Evolutionary conservation across 2,329 filamentous ascomycete species (phyloP).

Genomic region (Teratosphaeriaceae sp.): DNA sequence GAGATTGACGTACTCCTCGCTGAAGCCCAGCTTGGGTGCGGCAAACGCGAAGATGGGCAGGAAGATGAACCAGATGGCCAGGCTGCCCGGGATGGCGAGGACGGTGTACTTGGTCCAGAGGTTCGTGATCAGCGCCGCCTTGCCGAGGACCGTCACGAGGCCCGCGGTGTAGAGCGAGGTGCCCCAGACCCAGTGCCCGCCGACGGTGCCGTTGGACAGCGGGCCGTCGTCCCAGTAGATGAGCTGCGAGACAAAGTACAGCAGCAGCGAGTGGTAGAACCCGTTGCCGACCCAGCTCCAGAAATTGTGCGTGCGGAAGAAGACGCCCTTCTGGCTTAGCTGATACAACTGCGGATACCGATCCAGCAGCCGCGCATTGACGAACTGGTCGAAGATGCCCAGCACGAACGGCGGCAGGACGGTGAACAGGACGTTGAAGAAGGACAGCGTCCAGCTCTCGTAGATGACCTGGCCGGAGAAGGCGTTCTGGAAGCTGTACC

Average conservation of each 20-base stretch:
- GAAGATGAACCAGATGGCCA: constrained; percentile 87
- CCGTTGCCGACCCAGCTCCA: constrained; percentile 89
- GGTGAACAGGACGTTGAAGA: constrained; percentile 99
- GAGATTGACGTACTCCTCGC: constrained; percentile 76
- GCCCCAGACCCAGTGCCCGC: constrained; percentile 97
- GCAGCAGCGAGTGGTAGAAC: constrained; percentile 87
- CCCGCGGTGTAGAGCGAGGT: constrained; percentile 89
- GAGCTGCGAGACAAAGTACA: constrained; percentile 78
- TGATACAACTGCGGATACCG: constrained; percentile 94
- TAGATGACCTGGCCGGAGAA: constrained; percentile 98
- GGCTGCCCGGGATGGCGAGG: constrained; percentile 87
- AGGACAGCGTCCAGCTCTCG: constrained; percentile 98
- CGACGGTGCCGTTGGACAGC: constrained; percentile 69
- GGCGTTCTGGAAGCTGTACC: constrained; percentile 94
- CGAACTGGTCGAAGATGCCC: constrained; percentile 95
- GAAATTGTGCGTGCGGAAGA: constrained; percentile 91
- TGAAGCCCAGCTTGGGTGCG: constrained; percentile 75
- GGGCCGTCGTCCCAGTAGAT: constrained; percentile 79
- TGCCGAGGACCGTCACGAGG: constrained; percentile 88
- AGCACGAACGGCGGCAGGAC: constrained; percentile 88
- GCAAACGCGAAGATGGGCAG: constrained; percentile 81
- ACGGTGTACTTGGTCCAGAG: constrained; percentile 99
- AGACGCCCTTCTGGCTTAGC: constrained; percentile 84
- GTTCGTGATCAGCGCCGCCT: constrained; percentile 89
- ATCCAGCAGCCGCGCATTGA: constrained; percentile 87